Base-by-base conservation (phyloP, 371 early-diverging fungal species). In the Aphelidium insulamus region DNA sequence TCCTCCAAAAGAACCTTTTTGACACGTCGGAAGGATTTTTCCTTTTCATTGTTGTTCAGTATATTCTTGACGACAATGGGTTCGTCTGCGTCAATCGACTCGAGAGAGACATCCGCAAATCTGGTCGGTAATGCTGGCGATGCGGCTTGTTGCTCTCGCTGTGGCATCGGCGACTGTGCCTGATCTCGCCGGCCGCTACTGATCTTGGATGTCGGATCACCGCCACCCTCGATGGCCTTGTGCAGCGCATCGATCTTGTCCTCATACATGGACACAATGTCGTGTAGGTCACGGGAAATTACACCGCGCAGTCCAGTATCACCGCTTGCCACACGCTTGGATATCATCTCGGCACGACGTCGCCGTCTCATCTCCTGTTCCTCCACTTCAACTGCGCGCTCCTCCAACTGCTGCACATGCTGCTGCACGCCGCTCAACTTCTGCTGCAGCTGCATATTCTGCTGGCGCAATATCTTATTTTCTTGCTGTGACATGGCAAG, bases 201-300 rank as follows among this genome's bases (percentile, higher is more conserved):
- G 6, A 24, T 7, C 14, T 33, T 26, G 21, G 17, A 10, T 23
- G 28, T 6, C 24, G 9, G 26, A 7, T 5, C 14, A 22, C 5
- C 20, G 25, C n/a, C 9, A 31, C 9, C n/a, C 31, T 32, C 36
- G 21, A 20, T 11, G 10, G 10, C 36, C 10, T 21, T 9, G 19
- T 30, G 32, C 27, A 36, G 4, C 1, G n/a, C 30, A 2, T 34
- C 21, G 14, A 39, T 12, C 22, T 37, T 43, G 10, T 27, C 12
- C 28, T 55, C 55, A 36, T 55, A 55, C 2, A 43, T 47, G 11
- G 46, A 35, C 3, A 55, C 36, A 20, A 55, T 48, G 18, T 52
- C 52, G 24, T 40, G 17, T 1, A 49, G 48, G 21, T 49, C 21
- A 12, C 45, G 39, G 31, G 51, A 52, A 5, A 46, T n/a, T 3